Percentiles rank a stretch among this genome's conserved stretches.
Conservation (phyloP, 768 basidiomycete species). For the Pleurotus tuoliensis region DNA sequence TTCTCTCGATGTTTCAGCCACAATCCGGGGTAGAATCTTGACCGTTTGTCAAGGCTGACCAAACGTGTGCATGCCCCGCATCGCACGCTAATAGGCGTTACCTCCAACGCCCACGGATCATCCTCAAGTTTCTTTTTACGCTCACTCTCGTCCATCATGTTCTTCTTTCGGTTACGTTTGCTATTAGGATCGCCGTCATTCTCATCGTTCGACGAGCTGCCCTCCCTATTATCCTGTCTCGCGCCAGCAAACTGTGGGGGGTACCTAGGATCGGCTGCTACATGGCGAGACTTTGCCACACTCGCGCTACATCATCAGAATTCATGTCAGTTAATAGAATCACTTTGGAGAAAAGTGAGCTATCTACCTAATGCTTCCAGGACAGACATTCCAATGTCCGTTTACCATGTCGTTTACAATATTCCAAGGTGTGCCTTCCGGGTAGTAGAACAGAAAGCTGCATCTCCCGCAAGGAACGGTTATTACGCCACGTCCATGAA, state of each 20-base stretch:
- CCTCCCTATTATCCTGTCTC: neutral
- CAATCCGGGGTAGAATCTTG: constrained; percentile 17
- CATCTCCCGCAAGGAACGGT: constrained; percentile 1
- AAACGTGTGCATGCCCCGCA: constrained; percentile 15
- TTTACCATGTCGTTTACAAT: constrained; percentile 8
- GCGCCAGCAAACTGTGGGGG: neutral
- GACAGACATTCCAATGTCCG: constrained; percentile 11
- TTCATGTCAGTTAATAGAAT: neutral
- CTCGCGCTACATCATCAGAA: neutral
- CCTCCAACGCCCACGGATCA: constrained; percentile 17
- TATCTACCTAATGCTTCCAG: constrained; percentile 10
- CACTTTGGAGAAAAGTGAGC: neutral
- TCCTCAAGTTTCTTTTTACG: constrained; percentile 13
- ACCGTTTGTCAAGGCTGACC: constrained; percentile 17
- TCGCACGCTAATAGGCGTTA: constrained; percentile 15
- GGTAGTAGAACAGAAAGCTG: constrained; percentile 7
- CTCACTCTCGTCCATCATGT: constrained; percentile 11
- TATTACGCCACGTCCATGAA: neutral
- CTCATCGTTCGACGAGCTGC: constrained; percentile 2
- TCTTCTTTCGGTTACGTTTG: constrained; percentile 9
- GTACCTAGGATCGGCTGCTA: neutral
- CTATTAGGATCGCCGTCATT: neutral
- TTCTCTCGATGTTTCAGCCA: constrained; percentile 19
- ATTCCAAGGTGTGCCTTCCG: constrained; percentile 10
- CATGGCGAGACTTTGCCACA: constrained; percentile 3